A percentile compares a stretch with the other conserved stretches of the same genome.
phyloP scores from a whole-genome alignment of 495 filamentous ascomycete species.

The Neohortaea acidophila region DNA sequence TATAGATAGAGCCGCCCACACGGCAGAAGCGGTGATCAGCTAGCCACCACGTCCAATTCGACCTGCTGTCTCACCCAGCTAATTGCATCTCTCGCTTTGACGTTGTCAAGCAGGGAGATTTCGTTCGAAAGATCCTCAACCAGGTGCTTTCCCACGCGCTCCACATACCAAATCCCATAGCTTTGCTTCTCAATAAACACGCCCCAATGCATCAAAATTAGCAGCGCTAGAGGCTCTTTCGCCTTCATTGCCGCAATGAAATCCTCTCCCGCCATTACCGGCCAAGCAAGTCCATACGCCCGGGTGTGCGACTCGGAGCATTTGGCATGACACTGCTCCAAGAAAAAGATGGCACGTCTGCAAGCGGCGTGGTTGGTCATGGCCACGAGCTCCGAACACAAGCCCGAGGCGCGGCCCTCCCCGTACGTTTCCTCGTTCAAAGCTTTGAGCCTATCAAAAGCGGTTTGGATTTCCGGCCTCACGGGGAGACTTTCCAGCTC shows the following conservation, averaged over 20 bases:
- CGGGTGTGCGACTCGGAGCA: not conserved
- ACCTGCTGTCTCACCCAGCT: not conserved
- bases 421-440: slow-evolving; percentile 2
- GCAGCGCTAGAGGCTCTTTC: slow-evolving; percentile 1
- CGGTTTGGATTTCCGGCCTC: not conserved
- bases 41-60: too few relatives aligned
- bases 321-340: not conserved
- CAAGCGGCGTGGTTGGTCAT: slow-evolving; percentile 1
- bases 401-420: not conserved
- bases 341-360: not conserved
- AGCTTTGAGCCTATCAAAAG: not conserved
- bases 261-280: not conserved
- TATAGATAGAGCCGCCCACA: too few relatives aligned
- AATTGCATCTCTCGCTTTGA: not conserved
- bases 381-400: not conserved
- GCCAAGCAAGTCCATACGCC: not conserved
- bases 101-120: not conserved
- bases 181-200: not conserved
- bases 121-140: not conserved
- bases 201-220: not conserved
- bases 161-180: not conserved
- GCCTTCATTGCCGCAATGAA: not conserved
- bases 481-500: not conserved
- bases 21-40: too few relatives aligned
- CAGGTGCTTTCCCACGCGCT: not conserved